Evolutionary conservation across 345 rosid species (phyloP), one percentile per base, ranked within the genome.

Genomic region (Sonneratia caseolaris): DNA sequence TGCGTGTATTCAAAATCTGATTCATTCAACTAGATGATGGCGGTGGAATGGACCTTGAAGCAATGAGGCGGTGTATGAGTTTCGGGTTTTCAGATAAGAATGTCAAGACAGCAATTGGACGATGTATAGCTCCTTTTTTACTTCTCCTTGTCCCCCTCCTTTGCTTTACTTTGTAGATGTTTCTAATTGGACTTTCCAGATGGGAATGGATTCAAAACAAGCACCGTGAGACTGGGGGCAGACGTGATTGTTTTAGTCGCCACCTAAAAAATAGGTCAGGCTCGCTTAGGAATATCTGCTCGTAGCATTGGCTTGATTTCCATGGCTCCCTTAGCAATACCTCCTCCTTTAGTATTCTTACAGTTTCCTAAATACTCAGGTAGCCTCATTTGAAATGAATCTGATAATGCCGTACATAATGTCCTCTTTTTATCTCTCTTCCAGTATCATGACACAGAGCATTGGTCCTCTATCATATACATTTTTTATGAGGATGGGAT

Each of bases 201-300:
- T 85, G 98, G 97, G 16, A 94, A 94, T 82, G 97, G 98, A 78
- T 94, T 91, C 85, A 94, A 94, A 89, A 94, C 98, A 16, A 88
- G 98, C 82, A 82, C 97, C 71, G 91, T 90, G 96, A 86, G 98
- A 81, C 96, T 94, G 75, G 97, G 98, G 76, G 97, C 93, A 68
- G 98, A 91, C 81, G 98, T 86, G 65, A 82, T 94, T 47, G 95
- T 94, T 75, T 94, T 86, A 94, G 91, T 82, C 86, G 97, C 74
- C 86, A 83, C 78, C 11, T 71, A 68, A 74, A 77, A 62, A 71
- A 92, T 56, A 82, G 91, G 99, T 95, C 75, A 73, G 91, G 74
- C 74, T 77, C 59, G 56, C 15, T 40, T 68, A 10, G 13, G 0
- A 57, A 57, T 57, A n/a, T n/a, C 64, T 57, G 64, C 9, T 57